phyloP scores from a whole-genome alignment of 169 alveolate genomes.

The Eimeria zaria region DNA sequence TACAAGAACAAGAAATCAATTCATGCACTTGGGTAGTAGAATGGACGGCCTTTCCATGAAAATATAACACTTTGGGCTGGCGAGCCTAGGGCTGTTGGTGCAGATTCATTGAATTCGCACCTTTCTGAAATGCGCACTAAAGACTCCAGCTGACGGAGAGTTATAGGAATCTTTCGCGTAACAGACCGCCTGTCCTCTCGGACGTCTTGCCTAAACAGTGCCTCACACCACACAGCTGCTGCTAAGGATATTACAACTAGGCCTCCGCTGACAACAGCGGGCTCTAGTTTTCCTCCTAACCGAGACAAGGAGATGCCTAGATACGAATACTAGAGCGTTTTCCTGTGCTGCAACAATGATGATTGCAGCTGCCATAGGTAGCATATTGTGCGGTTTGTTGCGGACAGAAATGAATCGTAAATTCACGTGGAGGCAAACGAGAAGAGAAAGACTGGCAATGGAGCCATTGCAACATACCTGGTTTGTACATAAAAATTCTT shows the following conservation, averaged over 20 bases:
- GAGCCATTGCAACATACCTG: conserved; percentile 86
- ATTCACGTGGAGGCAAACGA: neutral
- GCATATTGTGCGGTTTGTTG: no score
- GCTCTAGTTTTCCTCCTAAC: no score
- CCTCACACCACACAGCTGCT: neutral
- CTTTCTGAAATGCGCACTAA: conserved; percentile 94
- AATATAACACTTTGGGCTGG: neutral
- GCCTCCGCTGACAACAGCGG: neutral
- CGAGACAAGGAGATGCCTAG: no score
- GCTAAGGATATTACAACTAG: neutral
- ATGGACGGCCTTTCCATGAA: neutral
- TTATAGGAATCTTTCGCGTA: conserved; percentile 96
- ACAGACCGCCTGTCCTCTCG: conserved; percentile 86
- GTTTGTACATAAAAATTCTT: conserved; percentile 98
- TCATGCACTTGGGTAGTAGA: no score
- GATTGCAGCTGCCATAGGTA: no score
- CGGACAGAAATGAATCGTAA: no score
- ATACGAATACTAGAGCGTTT: no score
- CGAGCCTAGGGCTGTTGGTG: neutral
- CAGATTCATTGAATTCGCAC: conserved; percentile 1
- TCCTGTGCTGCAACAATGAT: no score
- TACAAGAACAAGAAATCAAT: no score
- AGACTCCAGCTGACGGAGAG: conserved; percentile 99
- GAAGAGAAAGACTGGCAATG: neutral
- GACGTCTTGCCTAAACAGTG: conserved; percentile 53